phyloP scores from a whole-genome alignment of 2,329 filamentous ascomycete genomes.

The Paracoccidioides lutzii region DNA sequence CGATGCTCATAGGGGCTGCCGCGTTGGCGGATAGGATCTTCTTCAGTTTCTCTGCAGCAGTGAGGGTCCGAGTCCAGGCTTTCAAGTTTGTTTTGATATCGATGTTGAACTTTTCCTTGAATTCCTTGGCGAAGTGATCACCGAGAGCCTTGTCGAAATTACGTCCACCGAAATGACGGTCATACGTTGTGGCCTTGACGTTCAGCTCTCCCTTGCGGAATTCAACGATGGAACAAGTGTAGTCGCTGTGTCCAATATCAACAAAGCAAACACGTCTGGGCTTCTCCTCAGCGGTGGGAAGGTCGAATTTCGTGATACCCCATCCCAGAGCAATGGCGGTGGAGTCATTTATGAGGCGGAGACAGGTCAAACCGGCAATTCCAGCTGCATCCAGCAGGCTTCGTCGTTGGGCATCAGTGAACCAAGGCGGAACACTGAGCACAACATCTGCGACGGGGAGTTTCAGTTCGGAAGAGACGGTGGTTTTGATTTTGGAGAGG shows the following conservation, averaged over 20 bases:
- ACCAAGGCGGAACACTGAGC: constrained; percentile 91
- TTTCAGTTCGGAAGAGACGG: constrained; percentile 73
- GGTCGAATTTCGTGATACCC: constrained; percentile 94
- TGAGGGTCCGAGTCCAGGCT: constrained; percentile 72
- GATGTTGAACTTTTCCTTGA: constrained; percentile 96
- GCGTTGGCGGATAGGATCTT: constrained; percentile 96
- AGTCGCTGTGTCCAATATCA: constrained; percentile 94
- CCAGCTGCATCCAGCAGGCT: constrained; percentile 82
- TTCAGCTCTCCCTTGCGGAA: constrained; percentile 94
- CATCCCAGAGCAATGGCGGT: constrained; percentile 92
- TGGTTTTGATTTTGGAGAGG: constrained; percentile 85
- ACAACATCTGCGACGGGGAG: constrained; percentile 86
- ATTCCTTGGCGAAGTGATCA: constrained; percentile 89
- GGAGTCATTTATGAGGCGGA: constrained; percentile 94
- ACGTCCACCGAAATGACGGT: constrained; percentile 92
- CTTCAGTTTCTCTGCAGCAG: constrained; percentile 93
- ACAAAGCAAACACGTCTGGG: constrained; percentile 81
- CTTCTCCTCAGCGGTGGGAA: constrained; percentile 79
- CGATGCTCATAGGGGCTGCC: constrained; percentile 83
- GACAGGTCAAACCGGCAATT: constrained; percentile 81
- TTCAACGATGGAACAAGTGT: constrained; percentile 86
- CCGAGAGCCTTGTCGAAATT: constrained; percentile 93
- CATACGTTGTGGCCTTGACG: constrained; percentile 83
- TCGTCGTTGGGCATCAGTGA: constrained; percentile 86
- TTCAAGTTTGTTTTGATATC: constrained; percentile 86